A percentile compares a stretch with the other conserved stretches of the same genome.
These are phyloP conservation scores for Populus tremula DNA, from an alignment of 345 rosid species.

Conservation along the genomic window DNA sequence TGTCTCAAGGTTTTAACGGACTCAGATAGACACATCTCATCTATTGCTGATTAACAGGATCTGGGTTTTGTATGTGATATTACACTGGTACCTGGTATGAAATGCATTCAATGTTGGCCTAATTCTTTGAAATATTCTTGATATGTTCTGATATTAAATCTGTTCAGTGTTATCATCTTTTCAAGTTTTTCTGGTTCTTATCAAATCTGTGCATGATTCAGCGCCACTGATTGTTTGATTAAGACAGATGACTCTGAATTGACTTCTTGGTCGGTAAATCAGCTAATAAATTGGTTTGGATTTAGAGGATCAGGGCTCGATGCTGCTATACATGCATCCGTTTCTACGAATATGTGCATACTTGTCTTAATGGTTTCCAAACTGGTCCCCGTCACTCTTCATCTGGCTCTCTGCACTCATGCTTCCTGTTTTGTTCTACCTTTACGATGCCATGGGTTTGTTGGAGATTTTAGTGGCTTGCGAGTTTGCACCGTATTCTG, in stretches of 20 bases:
- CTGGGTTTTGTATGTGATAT: neutral
- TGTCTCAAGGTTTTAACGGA: neutral
- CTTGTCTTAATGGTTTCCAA: neutral
- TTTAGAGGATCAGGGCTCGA: neutral
- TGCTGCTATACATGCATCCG: neutral
- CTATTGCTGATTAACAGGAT: neutral
- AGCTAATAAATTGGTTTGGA: neutral
- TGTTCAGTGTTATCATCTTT: neutral
- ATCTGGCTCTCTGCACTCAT: neutral
- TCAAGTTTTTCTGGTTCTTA: neutral
- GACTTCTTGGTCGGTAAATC: neutral
- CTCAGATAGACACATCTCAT: neutral
- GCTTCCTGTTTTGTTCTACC: neutral
- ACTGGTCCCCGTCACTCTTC: neutral
- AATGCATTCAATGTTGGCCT: too few species aligned
- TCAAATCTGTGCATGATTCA: neutral
- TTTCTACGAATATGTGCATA: neutral
- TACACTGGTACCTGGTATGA: neutral
- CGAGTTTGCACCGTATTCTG: neutral
- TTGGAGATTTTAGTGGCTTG: neutral
- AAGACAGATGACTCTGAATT: neutral
- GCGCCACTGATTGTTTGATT: neutral
- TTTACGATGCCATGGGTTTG: neutral
- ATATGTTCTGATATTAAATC: neutral
- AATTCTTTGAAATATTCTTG: neutral